A percentile compares a stretch with the other conserved stretches of the same genome.
These are phyloP conservation scores for Leccinellum luteum DNA, from an alignment of 768 basidiomycete genomes.

Conservation along the genomic window DNA sequence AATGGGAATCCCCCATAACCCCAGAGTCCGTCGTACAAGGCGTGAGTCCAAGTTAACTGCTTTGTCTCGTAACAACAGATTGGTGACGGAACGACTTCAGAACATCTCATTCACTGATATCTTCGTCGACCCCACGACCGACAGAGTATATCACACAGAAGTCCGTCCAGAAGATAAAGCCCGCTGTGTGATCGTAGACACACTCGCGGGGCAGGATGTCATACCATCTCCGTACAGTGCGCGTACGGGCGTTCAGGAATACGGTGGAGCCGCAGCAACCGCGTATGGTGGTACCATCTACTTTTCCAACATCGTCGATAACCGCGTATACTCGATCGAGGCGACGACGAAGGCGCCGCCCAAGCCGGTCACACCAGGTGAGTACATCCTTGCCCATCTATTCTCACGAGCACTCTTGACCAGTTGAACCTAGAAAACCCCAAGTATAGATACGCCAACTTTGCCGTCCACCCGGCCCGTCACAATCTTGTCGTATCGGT, in stretches of 20 bases:
- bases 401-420: background rate
- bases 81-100: constrained; percentile 15
- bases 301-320: constrained; percentile 57
- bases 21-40: constrained; percentile 49
- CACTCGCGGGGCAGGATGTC: constrained; percentile 45
- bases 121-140: constrained; percentile 50
- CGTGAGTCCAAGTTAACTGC: constrained; percentile 31
- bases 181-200: constrained; percentile 57
- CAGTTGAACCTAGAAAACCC: constrained; percentile 8
- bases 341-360: constrained; percentile 30
- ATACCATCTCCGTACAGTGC: constrained; percentile 55
- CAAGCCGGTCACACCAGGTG: constrained; percentile 60
- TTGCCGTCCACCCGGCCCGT: constrained; percentile 54
- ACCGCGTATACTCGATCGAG: constrained; percentile 48
- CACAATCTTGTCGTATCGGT: constrained; percentile 57
- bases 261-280: constrained; percentile 65
- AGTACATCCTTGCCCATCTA: constrained; percentile 4
- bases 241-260: constrained; percentile 62
- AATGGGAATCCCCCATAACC: constrained; percentile 59
- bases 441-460: constrained; percentile 59
- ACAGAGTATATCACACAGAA: constrained; percentile 56
- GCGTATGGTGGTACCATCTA: constrained; percentile 49
- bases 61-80: background rate
- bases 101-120: constrained; percentile 39
- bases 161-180: constrained; percentile 54